Base-by-base conservation (phyloP, 2,329 filamentous ascomycete species). In the Tetracladium maxilliforme region DNA sequence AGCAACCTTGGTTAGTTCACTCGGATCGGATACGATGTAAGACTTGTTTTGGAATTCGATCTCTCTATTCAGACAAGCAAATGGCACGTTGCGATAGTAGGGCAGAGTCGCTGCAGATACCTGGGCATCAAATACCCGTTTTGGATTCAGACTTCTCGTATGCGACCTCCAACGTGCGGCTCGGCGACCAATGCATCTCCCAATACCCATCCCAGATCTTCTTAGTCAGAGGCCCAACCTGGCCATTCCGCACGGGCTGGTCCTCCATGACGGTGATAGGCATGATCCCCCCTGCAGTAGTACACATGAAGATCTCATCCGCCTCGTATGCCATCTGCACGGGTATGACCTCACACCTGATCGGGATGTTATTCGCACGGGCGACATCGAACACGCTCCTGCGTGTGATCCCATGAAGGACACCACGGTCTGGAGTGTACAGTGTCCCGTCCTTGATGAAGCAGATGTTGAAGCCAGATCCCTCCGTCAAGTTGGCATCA, bases 261-360 rank as follows among this genome's bases (percentile, higher is more conserved):
- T 50, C 58, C 34, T 65, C 61, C 3, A 64, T 39, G 1, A 26
- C 30, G 0, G 56, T 61, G 14, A 65, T 61, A 1, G 59, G 60
- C 59, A 64, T 64, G 11, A 64, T 50, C 0, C 61, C 61, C 2
- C 61, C 61, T 0, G 61, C 60, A 10, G 61, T 64, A 0, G 60
- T 64, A 30, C 50, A 61, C 58, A 63, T 62, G 16, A 65, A 53
- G 5, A 63, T 48, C 41, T 65, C 61, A 28, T 65, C 60, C 1
- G 44, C 41, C 6, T 49, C 25, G 23, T 61, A 63, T 0, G 42
- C 47, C 18, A 45, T 7, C 10, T 55, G 45, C 1, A 58, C 41
- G 0, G 57, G 56, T 4, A 63, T 53, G 14, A 45, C 30, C 35
- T 60, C 51, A 15, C 53, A 26, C 4, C 43, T 47, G 5, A 56